Base-by-base conservation (phyloP, 192 early-diverging fungal genomes). In the Umbelopsis sp. region DNA sequence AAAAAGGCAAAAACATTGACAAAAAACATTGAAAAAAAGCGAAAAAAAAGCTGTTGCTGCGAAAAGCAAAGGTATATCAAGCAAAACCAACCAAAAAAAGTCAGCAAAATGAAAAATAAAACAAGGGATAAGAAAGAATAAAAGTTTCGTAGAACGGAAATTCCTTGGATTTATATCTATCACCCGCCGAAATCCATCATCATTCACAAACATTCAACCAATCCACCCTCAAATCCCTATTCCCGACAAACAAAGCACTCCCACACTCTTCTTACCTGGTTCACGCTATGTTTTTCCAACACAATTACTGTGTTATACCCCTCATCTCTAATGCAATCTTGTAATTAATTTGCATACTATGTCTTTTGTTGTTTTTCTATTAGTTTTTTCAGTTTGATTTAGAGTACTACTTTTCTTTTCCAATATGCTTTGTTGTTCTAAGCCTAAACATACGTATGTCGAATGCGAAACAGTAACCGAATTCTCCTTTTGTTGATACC, bases 321-420 rank as follows among this genome's bases (percentile, higher is more conserved):
- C 21, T 22, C 8, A 31, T 56, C 29, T 56, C 11, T 31, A 56
- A 56, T 56, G 53, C 53, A 34, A 62, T 62, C 29, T 32, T 62
- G 56, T 62, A 62, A 29, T 62, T 62, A 62, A 62, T 62, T 62
- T 62, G 56, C 56, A 62, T 62, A 31, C 56, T 32, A 34, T 34
- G 26, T 29, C 34, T 41, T 62, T 26, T 62, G 56, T 62, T 62
- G 56, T 62, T 62, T n/a, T 62, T 12, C 31, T 36, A 54, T 34
- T 62, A 62, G 56, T 49, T 49, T 49, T 17, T 49, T 26, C 52
- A 25, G 22, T 26, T 26, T 26, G 52, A 22, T 53, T 54, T 62
- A 62, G 56, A 62, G 56, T 62, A 62, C 31, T 5, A n/a, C 20
- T 49, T 21, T 49, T 25, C 24, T 17, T 17, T 31, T 34, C 56